phyloP scores from a whole-genome alignment of 352 stramenopile species.

The Peronospora farinosa region DNA sequence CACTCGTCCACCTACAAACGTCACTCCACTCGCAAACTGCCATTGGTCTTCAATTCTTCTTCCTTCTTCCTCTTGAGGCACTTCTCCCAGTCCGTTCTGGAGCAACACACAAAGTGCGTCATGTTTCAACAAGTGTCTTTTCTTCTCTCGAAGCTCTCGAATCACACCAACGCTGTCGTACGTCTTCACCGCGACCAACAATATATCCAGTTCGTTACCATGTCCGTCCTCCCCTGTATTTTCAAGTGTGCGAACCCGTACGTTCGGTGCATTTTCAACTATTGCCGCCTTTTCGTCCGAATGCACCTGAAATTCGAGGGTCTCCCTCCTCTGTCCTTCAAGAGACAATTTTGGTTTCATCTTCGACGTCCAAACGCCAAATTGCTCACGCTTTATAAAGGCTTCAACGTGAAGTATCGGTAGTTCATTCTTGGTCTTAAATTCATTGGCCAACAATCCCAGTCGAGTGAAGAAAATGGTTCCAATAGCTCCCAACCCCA shows the following conservation, averaged over 20 bases:
- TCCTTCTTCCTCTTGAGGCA: constrained; percentile 6
- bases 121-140: constrained; percentile 31
- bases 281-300: constrained; percentile 10
- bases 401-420: constrained; percentile 31
- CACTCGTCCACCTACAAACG: constrained; percentile 51
- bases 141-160: constrained; percentile 26
- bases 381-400: constrained; percentile 43
- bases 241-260: constrained; percentile 36
- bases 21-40: constrained; percentile 57
- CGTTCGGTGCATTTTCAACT: constrained; percentile 9
- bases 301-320: constrained; percentile 12
- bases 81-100: constrained; percentile 41
- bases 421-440: background rate
- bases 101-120: constrained; percentile 56
- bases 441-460: constrained; percentile 20
- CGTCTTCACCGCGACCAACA: constrained; percentile 64
- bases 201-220: constrained; percentile 36
- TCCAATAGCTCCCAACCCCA: constrained; percentile 65
- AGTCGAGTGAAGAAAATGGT: constrained; percentile 68
- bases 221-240: background rate
- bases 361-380: constrained; percentile 21
- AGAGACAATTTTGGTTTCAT: constrained; percentile 10
- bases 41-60: constrained; percentile 22
- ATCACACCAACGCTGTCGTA: constrained; percentile 47
- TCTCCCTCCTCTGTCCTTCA: constrained; percentile 4